A percentile compares a stretch with the other conserved stretches of the same genome.
phyloP scores from a whole-genome alignment of 108 stramenopile species.

The Cyclotella kingstonii region DNA sequence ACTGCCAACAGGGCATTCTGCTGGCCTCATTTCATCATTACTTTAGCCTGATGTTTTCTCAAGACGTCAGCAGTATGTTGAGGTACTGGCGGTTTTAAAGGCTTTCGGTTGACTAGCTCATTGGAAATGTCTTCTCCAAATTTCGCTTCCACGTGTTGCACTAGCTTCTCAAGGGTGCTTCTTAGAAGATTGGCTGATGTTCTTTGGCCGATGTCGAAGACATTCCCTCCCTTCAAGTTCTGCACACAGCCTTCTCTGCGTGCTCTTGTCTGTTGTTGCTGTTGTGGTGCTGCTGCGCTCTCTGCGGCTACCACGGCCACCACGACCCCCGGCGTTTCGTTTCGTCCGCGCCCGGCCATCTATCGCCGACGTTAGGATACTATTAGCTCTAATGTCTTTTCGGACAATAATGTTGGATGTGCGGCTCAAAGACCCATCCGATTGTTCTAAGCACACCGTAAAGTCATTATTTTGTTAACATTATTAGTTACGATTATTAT shows the following conservation, averaged over 20 bases:
- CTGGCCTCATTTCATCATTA: too few relatives aligned
- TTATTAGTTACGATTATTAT: too few relatives aligned
- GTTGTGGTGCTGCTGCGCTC: not conserved
- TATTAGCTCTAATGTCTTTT: not conserved
- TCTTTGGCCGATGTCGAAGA: constrained; percentile 14
- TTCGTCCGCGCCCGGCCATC: too few relatives aligned
- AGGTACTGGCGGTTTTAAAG: not conserved
- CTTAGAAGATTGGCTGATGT: constrained; percentile 12
- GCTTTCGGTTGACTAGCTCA: constrained; percentile 9
- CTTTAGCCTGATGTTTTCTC: not conserved
- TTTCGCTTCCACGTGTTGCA: constrained; percentile 6
- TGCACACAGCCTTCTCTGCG: too few relatives aligned
- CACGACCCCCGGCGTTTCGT: not conserved
- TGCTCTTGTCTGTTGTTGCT: not conserved
- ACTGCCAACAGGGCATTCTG: too few relatives aligned
- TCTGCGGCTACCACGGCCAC: not conserved
- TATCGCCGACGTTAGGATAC: not conserved
- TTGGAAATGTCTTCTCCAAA: constrained; percentile 18
- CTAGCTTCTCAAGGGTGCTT: constrained; percentile 7
- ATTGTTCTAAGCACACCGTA: too few relatives aligned
- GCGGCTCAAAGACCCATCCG: not conserved
- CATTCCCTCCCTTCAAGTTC: constrained; percentile 5
- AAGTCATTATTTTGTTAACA: too few relatives aligned
- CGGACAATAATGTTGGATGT: constrained; percentile 2
- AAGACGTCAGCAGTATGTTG: not conserved